Percentiles rank a stretch among this genome's conserved stretches.
Evolutionary conservation across 371 early-diverging fungal genomes (phyloP).

Genomic region (Dichotomocladium elegans): DNA sequence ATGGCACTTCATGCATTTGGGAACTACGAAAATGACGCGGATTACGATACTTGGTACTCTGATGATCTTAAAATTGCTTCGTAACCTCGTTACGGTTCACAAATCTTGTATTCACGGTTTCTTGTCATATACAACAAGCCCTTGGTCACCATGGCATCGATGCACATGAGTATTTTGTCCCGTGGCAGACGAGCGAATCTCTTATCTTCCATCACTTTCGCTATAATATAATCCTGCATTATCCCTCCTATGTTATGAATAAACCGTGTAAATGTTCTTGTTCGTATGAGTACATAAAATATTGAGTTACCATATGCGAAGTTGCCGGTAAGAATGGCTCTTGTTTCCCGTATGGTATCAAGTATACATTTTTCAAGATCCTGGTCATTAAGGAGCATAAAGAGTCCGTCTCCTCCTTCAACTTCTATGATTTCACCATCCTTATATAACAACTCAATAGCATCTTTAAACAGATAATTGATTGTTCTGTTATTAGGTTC

Average conservation of each 20-base stretch:
- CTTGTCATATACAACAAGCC: background rate
- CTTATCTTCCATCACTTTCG: background rate
- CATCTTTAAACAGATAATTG: background rate
- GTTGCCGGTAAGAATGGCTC: background rate
- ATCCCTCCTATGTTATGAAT: background rate
- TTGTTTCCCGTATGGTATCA: background rate
- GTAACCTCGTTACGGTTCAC: background rate
- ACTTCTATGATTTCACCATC: background rate
- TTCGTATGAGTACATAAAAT: background rate
- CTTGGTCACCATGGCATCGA: background rate
- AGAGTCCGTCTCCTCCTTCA: background rate
- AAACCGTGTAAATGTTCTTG: background rate
- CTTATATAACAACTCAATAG: background rate
- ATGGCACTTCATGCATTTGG: conserved; percentile 38
- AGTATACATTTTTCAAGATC: background rate
- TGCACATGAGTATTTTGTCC: background rate
- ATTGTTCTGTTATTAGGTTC: background rate
- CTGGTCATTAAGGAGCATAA: background rate
- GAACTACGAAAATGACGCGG: conserved; percentile 11
- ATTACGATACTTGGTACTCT: conserved; percentile 36
- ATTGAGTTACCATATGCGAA: background rate
- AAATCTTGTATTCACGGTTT: background rate
- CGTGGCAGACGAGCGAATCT: background rate
- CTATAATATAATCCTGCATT: background rate
- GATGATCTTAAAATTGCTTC: background rate